Evolutionary conservation across 2,329 filamentous ascomycete species (phyloP).

Genomic region (Thermomyces lanuginosus): DNA sequence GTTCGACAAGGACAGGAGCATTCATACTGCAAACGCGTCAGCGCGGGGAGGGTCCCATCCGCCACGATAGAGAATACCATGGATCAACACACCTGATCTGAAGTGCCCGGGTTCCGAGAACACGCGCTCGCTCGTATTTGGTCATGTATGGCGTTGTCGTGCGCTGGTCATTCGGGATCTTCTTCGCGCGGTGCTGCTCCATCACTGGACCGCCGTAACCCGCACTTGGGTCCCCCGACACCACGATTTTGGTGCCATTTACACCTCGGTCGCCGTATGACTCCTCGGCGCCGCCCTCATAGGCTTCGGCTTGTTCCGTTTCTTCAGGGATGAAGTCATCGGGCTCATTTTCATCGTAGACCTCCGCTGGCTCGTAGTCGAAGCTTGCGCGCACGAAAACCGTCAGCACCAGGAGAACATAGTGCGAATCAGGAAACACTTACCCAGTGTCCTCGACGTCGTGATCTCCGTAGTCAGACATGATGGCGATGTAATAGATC

Average conservation of each 20-base stretch:
- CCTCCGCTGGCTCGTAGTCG: conserved; percentile 42
- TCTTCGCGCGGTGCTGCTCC: conserved; percentile 54
- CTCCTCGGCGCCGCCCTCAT: conserved; percentile 28
- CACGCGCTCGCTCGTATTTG: conserved; percentile 91
- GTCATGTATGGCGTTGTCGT: conserved; percentile 98
- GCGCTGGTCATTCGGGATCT: conserved; percentile 73
- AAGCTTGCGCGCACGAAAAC: conserved; percentile 20
- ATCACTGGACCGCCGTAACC: conserved; percentile 37
- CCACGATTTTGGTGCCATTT: conserved; percentile 26
- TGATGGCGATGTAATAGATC: too few species aligned
- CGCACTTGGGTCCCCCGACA: conserved; percentile 37
- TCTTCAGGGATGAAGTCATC: conserved; percentile 43
- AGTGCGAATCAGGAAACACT: conserved; percentile 15
- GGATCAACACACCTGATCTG: conserved; percentile 67
- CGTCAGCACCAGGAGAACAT: background rate
- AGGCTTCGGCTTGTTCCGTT: conserved; percentile 38
- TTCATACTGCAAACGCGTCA: conserved; percentile 55
- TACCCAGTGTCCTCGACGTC: conserved; percentile 44
- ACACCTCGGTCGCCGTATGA: conserved; percentile 18
- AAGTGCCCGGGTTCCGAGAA: conserved; percentile 79
- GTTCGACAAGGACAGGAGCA: conserved; percentile 85
- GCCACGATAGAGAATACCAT: conserved; percentile 7
- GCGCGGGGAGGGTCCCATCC: conserved; percentile 4
- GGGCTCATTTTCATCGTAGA: conserved; percentile 51
- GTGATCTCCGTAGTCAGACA: conserved; percentile 62